Percentiles rank a stretch among this genome's conserved stretches.
Conservation (phyloP, 1,284 basidiomycete species). For the Irpex sp. region DNA sequence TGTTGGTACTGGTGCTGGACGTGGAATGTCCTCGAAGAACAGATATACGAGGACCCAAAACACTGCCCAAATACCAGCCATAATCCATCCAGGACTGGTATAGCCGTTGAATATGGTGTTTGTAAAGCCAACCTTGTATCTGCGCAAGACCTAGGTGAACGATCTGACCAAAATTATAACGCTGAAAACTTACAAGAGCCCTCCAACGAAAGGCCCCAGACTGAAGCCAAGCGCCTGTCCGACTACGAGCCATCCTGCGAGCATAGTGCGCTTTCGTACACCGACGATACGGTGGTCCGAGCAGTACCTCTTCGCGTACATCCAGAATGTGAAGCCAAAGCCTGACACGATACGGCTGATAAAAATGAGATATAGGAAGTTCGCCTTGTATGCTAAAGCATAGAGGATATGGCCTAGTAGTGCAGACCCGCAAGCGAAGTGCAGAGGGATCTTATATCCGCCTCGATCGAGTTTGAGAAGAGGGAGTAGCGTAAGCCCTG, state of each 20-base stretch:
- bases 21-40: slow-evolving; percentile 51
- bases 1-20: background rate
- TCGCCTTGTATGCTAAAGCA: slow-evolving; percentile 41
- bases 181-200: slow-evolving; percentile 36
- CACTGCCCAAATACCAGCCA: slow-evolving; percentile 49
- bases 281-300: slow-evolving; percentile 66
- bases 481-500: slow-evolving; percentile 57
- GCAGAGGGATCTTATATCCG: slow-evolving; percentile 44
- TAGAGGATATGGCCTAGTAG: slow-evolving; percentile 42
- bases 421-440: slow-evolving; percentile 39
- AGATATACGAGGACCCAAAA: slow-evolving; percentile 45
- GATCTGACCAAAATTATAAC: background rate
- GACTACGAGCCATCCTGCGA: slow-evolving; percentile 61
- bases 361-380: slow-evolving; percentile 47
- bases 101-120: slow-evolving; percentile 53
- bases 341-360: slow-evolving; percentile 47
- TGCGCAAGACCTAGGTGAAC: slow-evolving; percentile 1
- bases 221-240: slow-evolving; percentile 64
- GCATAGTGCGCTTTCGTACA: slow-evolving; percentile 56
- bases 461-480: slow-evolving; percentile 55
- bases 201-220: slow-evolving; percentile 64
- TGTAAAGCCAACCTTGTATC: slow-evolving; percentile 27
- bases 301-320: slow-evolving; percentile 59
- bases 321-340: slow-evolving; percentile 43
- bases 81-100: slow-evolving; percentile 66